These are phyloP conservation scores for Tulasnella sp. DNA, from an alignment of 768 basidiomycete genomes.

Conservation along the genomic window DNA sequence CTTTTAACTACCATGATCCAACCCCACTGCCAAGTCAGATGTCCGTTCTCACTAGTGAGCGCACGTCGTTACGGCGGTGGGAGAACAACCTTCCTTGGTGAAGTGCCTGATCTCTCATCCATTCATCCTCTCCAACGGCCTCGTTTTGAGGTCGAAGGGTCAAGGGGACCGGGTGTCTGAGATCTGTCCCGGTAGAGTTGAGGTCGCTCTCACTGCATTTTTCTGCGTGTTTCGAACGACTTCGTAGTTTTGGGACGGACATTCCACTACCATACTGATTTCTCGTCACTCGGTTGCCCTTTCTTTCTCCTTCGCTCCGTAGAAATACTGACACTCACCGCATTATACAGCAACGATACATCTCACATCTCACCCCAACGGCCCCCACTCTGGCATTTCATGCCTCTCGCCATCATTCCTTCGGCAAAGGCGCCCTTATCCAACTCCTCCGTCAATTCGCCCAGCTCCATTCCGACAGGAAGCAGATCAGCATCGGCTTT, in stretches of 20 bases:
- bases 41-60: slow-evolving; percentile 21
- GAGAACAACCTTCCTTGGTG: slow-evolving; percentile 33
- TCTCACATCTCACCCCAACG: slow-evolving; percentile 86
- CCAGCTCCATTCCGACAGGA: slow-evolving; percentile 95
- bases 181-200: slow-evolving; percentile 38
- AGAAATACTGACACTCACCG: slow-evolving; percentile 1
- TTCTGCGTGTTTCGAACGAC: slow-evolving; percentile 20
- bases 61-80: slow-evolving; percentile 43
- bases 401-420: slow-evolving; percentile 97
- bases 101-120: slow-evolving; percentile 16
- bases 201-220: slow-evolving; percentile 24
- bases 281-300: not conserved
- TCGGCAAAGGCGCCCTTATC: slow-evolving; percentile 97
- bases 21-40: slow-evolving; percentile 43
- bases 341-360: slow-evolving; percentile 72
- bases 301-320: slow-evolving; percentile 17
- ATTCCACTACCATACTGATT: slow-evolving; percentile 23
- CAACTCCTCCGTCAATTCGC: slow-evolving; percentile 95
- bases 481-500: slow-evolving; percentile 98
- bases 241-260: slow-evolving; percentile 42
- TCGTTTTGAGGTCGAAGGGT: slow-evolving; percentile 33
- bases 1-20: not conserved
- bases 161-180: slow-evolving; percentile 26
- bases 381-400: slow-evolving; percentile 98
- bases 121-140: slow-evolving; percentile 21